Base-by-base conservation (phyloP, 805 yeast genomes). In the Limtongozyma cylindracea region DNA sequence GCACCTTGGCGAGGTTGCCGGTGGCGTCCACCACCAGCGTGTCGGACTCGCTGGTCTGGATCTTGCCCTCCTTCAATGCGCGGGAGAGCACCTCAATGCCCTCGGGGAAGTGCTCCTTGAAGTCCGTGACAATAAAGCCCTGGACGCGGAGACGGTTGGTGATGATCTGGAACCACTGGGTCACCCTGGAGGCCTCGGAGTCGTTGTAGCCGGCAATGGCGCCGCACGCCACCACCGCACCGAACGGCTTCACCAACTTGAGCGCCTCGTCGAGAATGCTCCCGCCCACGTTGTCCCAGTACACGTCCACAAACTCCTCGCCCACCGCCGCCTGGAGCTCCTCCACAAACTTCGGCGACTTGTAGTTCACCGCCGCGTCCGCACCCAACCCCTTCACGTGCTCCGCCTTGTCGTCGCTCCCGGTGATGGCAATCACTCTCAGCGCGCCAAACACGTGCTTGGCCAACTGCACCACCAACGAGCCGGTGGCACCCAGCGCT, bases 401-500 rank as follows among this genome's bases (percentile, higher is more conserved):
- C 27, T 52, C 44, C 25, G 56, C 46, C 37, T 69, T 69, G 16
- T 50, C 66, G 4, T 42, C 49, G 8, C 66, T 57, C 24, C 76
- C 73, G 10, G 73, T 61, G 29, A 65, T 54, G 19, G 67, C 76
- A 34, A 65, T 50, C 13, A 68, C 66, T 30, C 49, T 56, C 20
- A 50, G 41, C 13, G 69, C 69, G 17, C 57, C 56, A 35, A 56
- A 49, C 8, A 59, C 39, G 18, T 54, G 43, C 27, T 61, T 45
- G 19, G 73, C 67, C 8, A 68, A 35, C 37, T 66, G 74, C 11
- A 65, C 58, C 21, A 49, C 58, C 21, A 53, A 41, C 13, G 63
- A 53, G 10, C 77, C 77, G n/a, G 69, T 68, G n/a, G 74, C 73
- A 27, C 78, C 78, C 6, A 69, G 56, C 9, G 77, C 77, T 25